Conservation (phyloP, 75 land plant genomes). For the Sequoiadendron giganteum region DNA sequence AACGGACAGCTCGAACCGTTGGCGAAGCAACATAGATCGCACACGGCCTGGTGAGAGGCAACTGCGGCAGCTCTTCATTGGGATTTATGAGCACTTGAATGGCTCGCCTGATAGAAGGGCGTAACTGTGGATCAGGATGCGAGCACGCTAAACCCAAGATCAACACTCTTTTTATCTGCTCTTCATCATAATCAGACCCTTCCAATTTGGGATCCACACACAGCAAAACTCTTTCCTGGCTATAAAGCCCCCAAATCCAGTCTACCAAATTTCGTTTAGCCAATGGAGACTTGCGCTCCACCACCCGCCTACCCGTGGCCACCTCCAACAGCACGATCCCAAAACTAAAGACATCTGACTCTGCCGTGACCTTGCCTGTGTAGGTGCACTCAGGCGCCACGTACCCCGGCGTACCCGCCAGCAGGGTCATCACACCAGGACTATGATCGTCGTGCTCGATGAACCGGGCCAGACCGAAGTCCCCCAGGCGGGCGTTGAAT, state of each 20-base stretch:
- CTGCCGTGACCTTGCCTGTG: no score
- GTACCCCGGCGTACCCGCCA: neutral
- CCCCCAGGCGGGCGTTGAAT: no score
- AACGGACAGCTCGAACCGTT: neutral
- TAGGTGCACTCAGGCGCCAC: no score
- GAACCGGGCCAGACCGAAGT: constrained; percentile 20
- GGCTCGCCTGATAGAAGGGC: constrained; percentile 59
- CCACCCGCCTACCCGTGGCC: no score
- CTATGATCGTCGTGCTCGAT: constrained; percentile 14
- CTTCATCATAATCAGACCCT: constrained; percentile 1
- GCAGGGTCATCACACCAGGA: constrained; percentile 15
- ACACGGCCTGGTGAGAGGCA: neutral
- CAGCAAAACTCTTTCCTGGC: no score
- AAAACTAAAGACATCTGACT: no score
- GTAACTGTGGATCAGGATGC: neutral
- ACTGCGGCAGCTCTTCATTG: neutral
- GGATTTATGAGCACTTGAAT: constrained; percentile 21
- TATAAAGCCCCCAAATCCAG: no score
- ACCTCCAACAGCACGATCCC: no score
- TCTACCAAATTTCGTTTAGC: no score
- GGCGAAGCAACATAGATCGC: neutral
- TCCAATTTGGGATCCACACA: no score
- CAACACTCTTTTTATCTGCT: constrained; percentile 39
- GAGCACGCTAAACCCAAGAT: constrained; percentile 58
- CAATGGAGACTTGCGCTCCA: no score